These are phyloP conservation scores for Rutidosis leptorrhynchoides DNA, from an alignment of 129 eudicot genomes.

Conservation along the genomic window DNA sequence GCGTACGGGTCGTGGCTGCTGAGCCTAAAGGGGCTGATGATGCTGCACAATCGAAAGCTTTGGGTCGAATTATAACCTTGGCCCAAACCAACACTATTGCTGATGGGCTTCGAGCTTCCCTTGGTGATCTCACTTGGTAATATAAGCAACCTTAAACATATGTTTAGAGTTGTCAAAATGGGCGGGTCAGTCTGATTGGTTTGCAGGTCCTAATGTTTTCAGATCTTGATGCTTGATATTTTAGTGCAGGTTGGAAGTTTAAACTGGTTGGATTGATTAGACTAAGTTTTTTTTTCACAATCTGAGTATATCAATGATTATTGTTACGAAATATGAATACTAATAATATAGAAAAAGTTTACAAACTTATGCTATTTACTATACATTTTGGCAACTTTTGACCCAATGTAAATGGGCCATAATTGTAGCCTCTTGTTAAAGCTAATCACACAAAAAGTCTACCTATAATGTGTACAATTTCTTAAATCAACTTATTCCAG, in stretches of 20 bases:
- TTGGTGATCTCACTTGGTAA: conserved; percentile 91
- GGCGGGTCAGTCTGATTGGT: background rate
- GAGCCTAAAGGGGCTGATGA: conserved; percentile 97
- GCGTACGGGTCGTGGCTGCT: conserved; percentile 78
- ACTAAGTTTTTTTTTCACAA: background rate
- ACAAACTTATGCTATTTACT: too few species aligned
- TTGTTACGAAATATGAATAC: too few species aligned
- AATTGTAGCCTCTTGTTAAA: background rate
- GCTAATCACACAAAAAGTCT: background rate
- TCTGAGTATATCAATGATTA: too few species aligned
- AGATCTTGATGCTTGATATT: background rate
- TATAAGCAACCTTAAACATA: background rate
- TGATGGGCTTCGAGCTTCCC: conserved; percentile 96
- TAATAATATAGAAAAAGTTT: too few species aligned
- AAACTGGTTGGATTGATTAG: background rate
- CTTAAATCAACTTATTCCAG: background rate
- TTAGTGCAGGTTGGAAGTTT: background rate
- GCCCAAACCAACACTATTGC: conserved; percentile 78
- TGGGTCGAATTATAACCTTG: conserved; percentile 64
- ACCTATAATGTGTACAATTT: background rate
- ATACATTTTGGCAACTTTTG: too few species aligned
- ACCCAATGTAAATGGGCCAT: background rate
- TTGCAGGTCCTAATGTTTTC: background rate
- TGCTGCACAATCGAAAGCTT: conserved; percentile 82
- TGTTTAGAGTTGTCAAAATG: background rate